phyloP scores from a whole-genome alignment of 768 basidiomycete species.

The Roridomyces roridus region DNA sequence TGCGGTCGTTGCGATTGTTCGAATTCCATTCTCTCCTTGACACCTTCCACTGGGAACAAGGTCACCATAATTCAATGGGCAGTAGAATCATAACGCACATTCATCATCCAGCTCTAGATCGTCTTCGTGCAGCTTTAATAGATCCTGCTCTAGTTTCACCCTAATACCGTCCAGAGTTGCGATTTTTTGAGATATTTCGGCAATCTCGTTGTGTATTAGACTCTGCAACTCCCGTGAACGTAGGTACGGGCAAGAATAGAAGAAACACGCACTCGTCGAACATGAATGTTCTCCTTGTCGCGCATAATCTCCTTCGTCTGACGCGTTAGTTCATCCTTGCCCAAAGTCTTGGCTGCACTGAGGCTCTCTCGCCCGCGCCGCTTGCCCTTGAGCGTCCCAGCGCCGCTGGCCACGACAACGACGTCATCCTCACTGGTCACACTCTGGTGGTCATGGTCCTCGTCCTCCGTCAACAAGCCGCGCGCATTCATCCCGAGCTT shows the following conservation, averaged over 20 bases:
- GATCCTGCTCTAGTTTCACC: conserved; percentile 77
- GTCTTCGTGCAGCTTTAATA: conserved; percentile 91
- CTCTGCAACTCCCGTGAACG: conserved; percentile 52
- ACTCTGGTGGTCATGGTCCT: conserved; percentile 62
- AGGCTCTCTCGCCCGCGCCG: conserved; percentile 69
- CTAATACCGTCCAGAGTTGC: conserved; percentile 82
- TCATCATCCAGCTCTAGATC: conserved; percentile 98
- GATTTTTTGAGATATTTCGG: conserved; percentile 91
- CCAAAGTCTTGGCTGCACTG: conserved; percentile 71
- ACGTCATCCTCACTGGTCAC: conserved; percentile 79
- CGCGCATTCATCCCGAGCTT: conserved; percentile 79
- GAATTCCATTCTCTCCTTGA: conserved; percentile 81
- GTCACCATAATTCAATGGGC: conserved; percentile 1
- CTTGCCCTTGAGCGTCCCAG: conserved; percentile 48
- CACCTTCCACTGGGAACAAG: conserved; percentile 76
- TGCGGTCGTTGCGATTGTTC: conserved; percentile 54
- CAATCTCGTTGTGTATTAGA: conserved; percentile 85
- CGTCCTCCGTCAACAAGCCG: conserved; percentile 69
- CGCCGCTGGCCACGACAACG: conserved; percentile 60
- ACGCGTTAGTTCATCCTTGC: conserved; percentile 82
- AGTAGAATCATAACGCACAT: conserved; percentile 54
- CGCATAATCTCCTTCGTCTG: conserved; percentile 86
- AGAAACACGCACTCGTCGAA: conserved; percentile 71
- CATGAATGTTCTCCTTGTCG: conserved; percentile 93
- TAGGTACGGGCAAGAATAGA: conserved; percentile 17